Evolutionary conservation across 1,284 basidiomycete species (phyloP).

Genomic region (Meira nashicola): DNA sequence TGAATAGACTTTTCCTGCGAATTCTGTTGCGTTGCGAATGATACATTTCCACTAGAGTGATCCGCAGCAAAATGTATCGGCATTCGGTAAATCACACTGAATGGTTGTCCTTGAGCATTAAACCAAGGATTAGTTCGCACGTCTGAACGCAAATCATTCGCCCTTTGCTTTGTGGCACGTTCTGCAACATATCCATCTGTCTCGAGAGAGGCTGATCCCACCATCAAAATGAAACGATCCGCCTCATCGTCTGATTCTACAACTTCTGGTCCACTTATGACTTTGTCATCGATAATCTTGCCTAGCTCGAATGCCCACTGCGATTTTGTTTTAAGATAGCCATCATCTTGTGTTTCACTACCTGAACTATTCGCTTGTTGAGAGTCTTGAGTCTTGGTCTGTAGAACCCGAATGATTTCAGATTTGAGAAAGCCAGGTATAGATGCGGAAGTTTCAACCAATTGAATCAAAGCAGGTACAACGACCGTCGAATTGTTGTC

Average conservation of each 20-base stretch:
- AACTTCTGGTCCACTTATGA: no score
- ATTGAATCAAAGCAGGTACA: neutral
- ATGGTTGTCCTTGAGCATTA: slow-evolving; percentile 5
- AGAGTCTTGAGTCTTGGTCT: neutral
- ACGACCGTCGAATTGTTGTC: no score
- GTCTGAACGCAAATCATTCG: neutral
- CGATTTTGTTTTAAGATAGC: slow-evolving; percentile 6
- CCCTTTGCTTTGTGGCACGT: no score
- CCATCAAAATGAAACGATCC: no score
- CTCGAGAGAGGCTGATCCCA: no score
- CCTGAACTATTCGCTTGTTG: neutral
- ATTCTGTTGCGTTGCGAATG: neutral
- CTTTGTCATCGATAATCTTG: neutral
- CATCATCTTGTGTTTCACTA: slow-evolving; percentile 8
- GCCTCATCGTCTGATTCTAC: no score
- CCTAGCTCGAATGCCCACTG: slow-evolving; percentile 5
- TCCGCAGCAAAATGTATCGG: neutral
- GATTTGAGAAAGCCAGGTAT: slow-evolving; percentile 9
- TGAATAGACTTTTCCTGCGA: neutral
- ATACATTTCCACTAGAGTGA: neutral
- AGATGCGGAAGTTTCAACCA: neutral
- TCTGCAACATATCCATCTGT: no score
- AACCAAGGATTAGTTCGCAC: slow-evolving; percentile 3
- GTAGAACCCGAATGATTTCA: neutral
- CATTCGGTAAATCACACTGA: slow-evolving; percentile 1